Conservation (phyloP, 2,329 filamentous ascomycete genomes). For the Colletotrichum sp. region DNA sequence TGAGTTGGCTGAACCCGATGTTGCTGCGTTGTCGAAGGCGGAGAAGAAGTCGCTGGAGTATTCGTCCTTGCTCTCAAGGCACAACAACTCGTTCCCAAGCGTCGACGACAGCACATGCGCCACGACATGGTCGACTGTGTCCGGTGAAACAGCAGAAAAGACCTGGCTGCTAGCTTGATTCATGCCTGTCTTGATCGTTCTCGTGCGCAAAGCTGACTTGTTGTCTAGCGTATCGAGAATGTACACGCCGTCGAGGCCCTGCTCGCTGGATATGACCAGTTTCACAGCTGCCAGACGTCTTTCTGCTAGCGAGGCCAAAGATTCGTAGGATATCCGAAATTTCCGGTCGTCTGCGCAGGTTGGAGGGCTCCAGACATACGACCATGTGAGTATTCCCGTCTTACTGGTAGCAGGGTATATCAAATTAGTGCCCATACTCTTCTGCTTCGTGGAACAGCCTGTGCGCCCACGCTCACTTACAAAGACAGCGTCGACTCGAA, state of each 20-base stretch:
- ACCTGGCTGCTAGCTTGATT: neutral
- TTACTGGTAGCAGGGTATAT: neutral
- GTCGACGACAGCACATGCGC: neutral
- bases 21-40: neutral
- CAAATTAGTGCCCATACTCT: neutral
- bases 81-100: neutral
- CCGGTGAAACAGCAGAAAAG: neutral
- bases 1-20: neutral
- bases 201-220: neutral
- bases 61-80: neutral
- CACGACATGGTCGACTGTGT: neutral
- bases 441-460: neutral
- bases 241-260: neutral
- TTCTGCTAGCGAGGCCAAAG: neutral
- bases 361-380: neutral
- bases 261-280: neutral
- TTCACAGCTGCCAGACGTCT: neutral
- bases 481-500: conserved; percentile 1
- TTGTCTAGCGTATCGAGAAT: neutral
- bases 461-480: neutral
- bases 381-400: neutral
- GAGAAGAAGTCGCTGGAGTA: neutral
- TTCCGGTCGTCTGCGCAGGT: neutral
- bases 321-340: neutral
- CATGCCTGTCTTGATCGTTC: neutral